phyloP scores from a whole-genome alignment of 768 basidiomycete genomes.

The Boletus huronensis region DNA sequence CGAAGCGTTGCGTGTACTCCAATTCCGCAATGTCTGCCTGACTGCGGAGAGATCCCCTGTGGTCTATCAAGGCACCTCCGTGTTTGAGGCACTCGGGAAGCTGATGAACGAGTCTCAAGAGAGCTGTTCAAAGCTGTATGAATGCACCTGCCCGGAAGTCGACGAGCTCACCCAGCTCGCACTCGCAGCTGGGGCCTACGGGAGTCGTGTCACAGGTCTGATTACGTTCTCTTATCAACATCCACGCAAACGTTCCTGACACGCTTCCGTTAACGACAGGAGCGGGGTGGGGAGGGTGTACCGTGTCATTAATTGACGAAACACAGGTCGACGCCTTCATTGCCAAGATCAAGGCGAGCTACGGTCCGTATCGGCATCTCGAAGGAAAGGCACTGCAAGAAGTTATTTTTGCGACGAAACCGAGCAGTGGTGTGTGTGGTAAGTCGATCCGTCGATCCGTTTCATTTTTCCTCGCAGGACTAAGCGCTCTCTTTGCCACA shows the following conservation, averaged over 20 bases:
- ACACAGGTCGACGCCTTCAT: constrained; percentile 62
- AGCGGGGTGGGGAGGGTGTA: constrained; percentile 91
- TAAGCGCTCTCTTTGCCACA: not conserved
- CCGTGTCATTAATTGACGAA: constrained; percentile 75
- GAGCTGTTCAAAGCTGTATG: constrained; percentile 64
- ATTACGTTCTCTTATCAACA: not conserved
- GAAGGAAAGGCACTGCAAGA: constrained; percentile 56
- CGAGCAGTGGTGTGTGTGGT: constrained; percentile 82
- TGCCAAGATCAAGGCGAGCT: constrained; percentile 51
- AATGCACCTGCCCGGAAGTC: constrained; percentile 80
- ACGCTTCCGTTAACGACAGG: constrained; percentile 37
- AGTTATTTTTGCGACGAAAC: constrained; percentile 79
- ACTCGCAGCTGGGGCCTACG: constrained; percentile 68
- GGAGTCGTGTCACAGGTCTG: constrained; percentile 77
- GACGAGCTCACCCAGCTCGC: constrained; percentile 66
- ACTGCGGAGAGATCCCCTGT: constrained; percentile 30
- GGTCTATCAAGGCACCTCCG: constrained; percentile 18
- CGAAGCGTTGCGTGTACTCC: constrained; percentile 77
- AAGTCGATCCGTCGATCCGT: constrained; percentile 28
- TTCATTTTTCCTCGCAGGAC: not conserved
- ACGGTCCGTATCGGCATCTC: constrained; percentile 61
- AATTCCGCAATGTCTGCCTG: constrained; percentile 69
- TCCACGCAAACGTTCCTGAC: not conserved
- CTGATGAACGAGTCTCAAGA: constrained; percentile 79
- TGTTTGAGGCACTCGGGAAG: constrained; percentile 53